A percentile compares a stretch with the other conserved stretches of the same genome.
Evolutionary conservation across 2,329 filamentous ascomycete species (phyloP).

Genomic region (Pseudogymnoascus verrucosus): DNA sequence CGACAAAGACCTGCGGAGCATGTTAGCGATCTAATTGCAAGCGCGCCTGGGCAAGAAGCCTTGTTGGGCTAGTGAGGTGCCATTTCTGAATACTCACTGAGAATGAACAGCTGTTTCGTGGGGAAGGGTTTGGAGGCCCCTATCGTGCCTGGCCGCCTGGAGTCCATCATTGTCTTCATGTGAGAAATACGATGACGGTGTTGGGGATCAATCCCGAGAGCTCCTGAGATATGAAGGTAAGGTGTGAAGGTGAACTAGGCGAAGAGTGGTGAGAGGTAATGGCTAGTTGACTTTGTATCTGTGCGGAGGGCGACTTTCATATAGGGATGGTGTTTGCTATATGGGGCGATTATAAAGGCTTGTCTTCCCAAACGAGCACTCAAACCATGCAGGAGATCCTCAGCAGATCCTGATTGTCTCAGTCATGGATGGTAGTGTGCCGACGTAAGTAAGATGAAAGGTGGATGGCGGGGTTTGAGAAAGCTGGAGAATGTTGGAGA

Average conservation of each 20-base stretch:
- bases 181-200: background rate
- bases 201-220: background rate
- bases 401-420: background rate
- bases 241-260: background rate
- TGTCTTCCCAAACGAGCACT: background rate
- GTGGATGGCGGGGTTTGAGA: background rate
- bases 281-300: background rate
- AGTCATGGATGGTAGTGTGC: background rate
- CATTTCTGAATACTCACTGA: slow-evolving; percentile 31
- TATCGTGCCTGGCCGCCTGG: slow-evolving; percentile 18
- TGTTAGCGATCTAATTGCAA: background rate
- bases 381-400: slow-evolving; percentile 1
- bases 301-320: slow-evolving; percentile 2
- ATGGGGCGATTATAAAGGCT: background rate
- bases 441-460: background rate
- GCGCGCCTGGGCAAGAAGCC: background rate
- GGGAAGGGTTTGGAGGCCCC: slow-evolving; percentile 28
- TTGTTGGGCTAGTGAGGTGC: background rate
- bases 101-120: slow-evolving; percentile 38
- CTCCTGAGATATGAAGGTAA: background rate
- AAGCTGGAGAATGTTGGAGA: background rate
- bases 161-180: background rate
- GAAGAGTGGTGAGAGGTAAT: background rate
- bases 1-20: slow-evolving; percentile 66
- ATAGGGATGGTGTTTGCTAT: background rate